phyloP scores from a whole-genome alignment of 1,139 yeast genomes.

The Maudiozyma humilis region DNA sequence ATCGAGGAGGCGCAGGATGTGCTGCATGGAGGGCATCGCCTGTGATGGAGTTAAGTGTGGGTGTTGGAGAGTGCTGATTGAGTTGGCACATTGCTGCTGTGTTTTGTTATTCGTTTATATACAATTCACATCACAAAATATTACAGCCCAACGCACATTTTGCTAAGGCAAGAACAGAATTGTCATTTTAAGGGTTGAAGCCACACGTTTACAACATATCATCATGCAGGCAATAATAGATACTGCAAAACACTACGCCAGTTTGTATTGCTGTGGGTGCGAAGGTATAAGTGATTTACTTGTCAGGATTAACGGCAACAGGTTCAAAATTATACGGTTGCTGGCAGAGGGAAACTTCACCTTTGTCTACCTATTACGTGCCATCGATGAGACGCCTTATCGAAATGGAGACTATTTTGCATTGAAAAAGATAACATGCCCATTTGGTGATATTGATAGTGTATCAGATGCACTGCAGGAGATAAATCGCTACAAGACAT shows the following conservation, averaged over 20 bases:
- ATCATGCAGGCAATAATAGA: neutral
- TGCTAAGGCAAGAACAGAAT: neutral
- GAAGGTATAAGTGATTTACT: slow-evolving; percentile 12
- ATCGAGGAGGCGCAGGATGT: too few species aligned
- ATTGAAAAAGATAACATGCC: slow-evolving; percentile 77
- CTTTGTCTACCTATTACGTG: slow-evolving; percentile 73
- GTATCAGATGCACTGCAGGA: slow-evolving; percentile 67
- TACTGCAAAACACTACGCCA: slow-evolving; percentile 6
- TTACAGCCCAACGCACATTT: too few species aligned
- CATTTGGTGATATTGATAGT: slow-evolving; percentile 67
- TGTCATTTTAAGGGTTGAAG: too few species aligned
- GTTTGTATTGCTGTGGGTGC: slow-evolving; percentile 15
- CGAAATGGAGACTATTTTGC: slow-evolving; percentile 51
- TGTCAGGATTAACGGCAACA: slow-evolving; percentile 36
- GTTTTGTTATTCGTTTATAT: too few species aligned
- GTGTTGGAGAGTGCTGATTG: too few species aligned
- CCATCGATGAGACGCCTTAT: slow-evolving; percentile 24
- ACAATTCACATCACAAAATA: too few species aligned
- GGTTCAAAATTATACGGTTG: slow-evolving; percentile 45
- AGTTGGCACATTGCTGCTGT: too few species aligned
- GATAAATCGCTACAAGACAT: slow-evolving; percentile 65
- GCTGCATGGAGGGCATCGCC: too few species aligned
- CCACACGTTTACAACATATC: too few species aligned
- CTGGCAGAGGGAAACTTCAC: slow-evolving; percentile 89
- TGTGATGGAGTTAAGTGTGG: too few species aligned